Evolutionary conservation across 2,329 filamentous ascomycete species (phyloP).

Genomic region (Thielaviopsis musarum): DNA sequence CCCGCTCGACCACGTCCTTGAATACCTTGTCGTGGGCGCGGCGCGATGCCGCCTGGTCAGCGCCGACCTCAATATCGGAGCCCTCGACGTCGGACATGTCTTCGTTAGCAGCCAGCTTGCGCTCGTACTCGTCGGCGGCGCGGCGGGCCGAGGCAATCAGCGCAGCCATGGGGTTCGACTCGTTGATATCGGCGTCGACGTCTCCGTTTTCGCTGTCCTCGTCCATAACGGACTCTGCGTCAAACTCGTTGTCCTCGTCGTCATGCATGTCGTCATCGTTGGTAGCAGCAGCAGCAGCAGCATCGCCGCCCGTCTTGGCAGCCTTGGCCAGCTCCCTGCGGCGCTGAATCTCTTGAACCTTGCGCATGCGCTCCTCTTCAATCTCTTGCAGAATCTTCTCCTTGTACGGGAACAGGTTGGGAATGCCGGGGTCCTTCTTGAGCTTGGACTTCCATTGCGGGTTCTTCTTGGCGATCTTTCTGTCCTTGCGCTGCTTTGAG

Average conservation of each 20-base stretch:
- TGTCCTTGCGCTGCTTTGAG: conserved; percentile 78
- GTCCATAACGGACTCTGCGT: conserved; percentile 29
- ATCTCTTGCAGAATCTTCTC: conserved; percentile 89
- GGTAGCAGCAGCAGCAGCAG: conserved; percentile 32
- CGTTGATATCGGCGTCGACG: conserved; percentile 42
- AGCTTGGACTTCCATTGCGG: conserved; percentile 88
- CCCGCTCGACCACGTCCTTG: conserved; percentile 77
- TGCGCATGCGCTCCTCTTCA: conserved; percentile 68
- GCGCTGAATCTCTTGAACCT: conserved; percentile 60
- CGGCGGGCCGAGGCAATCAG: conserved; percentile 68
- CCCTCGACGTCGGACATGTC: conserved; percentile 40
- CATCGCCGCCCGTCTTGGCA: conserved; percentile 47
- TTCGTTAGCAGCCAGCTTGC: conserved; percentile 41
- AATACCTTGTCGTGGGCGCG: conserved; percentile 91
- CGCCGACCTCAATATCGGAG: conserved; percentile 31
- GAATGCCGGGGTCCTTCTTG: conserved; percentile 96
- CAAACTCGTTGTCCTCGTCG: conserved; percentile 30
- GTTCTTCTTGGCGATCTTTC: conserved; percentile 87
- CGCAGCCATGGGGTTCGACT: conserved; percentile 81
- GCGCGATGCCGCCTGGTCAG: conserved; percentile 47
- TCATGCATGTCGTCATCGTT: conserved; percentile 29
- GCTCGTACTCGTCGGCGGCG: conserved; percentile 59
- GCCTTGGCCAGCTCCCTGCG: conserved; percentile 57
- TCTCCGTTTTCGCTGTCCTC: conserved; percentile 33
- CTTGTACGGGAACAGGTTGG: conserved; percentile 95